phyloP scores from a whole-genome alignment of 2,329 filamentous ascomycete species.

The Colletotrichum theobromicola region DNA sequence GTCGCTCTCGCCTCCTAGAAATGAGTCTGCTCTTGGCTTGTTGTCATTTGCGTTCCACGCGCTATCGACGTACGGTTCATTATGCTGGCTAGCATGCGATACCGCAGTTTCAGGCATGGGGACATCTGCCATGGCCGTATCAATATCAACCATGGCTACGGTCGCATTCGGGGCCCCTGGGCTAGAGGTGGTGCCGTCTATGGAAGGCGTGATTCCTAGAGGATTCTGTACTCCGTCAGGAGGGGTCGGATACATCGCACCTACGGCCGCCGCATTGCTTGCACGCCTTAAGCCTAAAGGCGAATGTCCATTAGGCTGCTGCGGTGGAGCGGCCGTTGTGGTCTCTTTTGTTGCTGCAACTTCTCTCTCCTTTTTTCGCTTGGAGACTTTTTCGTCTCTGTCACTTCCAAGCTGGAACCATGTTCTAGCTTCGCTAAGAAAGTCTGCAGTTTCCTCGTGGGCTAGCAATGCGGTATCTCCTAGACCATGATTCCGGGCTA shows the following conservation, averaged over 20 bases:
- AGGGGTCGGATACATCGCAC: conserved; percentile 74
- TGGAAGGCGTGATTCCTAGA: conserved; percentile 58
- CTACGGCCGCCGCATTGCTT: conserved; percentile 48
- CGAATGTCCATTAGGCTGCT: conserved; percentile 54
- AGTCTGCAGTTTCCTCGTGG: conserved; percentile 51
- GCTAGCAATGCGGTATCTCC: conserved; percentile 43
- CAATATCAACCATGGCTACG: conserved; percentile 35
- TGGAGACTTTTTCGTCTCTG: conserved; percentile 51
- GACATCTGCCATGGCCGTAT: conserved; percentile 31
- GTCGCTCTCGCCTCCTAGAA: conserved; percentile 53
- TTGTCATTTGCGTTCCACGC: conserved; percentile 46
- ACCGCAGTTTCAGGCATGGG: conserved; percentile 30
- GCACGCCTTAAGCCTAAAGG: conserved; percentile 56
- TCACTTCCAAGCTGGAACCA: conserved; percentile 53
- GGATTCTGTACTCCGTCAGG: conserved; percentile 67
- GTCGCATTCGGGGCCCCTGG: conserved; percentile 50
- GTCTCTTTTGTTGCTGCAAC: conserved; percentile 45
- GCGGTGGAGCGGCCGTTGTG: conserved; percentile 46
- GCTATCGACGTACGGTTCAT: conserved; percentile 37
- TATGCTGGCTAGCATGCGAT: conserved; percentile 23
- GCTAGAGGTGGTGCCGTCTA: conserved; percentile 62
- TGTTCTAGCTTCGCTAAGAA: conserved; percentile 49
- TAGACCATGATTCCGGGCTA: conserved; percentile 41
- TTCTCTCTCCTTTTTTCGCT: conserved; percentile 57
- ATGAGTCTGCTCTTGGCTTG: conserved; percentile 49